Percentiles rank a stretch among this genome's conserved stretches.
Conservation (phyloP, 2,329 filamentous ascomycete genomes). For the Paraphoma chrysanthemicola region DNA sequence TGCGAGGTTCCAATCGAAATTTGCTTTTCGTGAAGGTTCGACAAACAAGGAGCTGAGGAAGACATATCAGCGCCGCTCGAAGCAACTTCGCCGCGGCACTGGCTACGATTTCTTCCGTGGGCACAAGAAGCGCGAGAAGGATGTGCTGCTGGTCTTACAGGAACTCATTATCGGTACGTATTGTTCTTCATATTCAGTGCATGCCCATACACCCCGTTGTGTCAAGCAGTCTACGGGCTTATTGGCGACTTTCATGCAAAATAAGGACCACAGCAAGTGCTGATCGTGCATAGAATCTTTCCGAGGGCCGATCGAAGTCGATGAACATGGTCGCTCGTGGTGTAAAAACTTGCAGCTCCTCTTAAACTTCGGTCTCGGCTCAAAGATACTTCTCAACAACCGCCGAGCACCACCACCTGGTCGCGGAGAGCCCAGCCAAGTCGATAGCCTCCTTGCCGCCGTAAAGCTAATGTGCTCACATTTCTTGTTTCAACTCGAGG, state of each 20-base stretch:
- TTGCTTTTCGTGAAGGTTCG: conserved; percentile 41
- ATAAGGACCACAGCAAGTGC: neutral
- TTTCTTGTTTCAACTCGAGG: conserved; percentile 33
- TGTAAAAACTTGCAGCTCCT: conserved; percentile 46
- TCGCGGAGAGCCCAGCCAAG: conserved; percentile 4
- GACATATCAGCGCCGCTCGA: conserved; percentile 43
- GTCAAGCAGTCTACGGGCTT: no score
- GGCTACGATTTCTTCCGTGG: conserved; percentile 28
- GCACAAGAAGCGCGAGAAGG: conserved; percentile 31
- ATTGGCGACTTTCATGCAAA: neutral
- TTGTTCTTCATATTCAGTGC: neutral
- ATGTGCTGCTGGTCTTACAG: conserved; percentile 48
- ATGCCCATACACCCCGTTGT: no score
- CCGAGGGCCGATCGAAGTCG: conserved; percentile 17
- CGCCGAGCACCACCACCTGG: conserved; percentile 23
- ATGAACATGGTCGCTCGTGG: conserved; percentile 26
- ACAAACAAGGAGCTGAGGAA: conserved; percentile 42
- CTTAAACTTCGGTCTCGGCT: conserved; percentile 37
- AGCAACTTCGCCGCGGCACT: conserved; percentile 25
- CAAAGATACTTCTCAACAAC: conserved; percentile 33
- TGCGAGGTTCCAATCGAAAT: conserved; percentile 50
- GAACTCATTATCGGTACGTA: conserved; percentile 55
- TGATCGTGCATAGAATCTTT: conserved; percentile 37
- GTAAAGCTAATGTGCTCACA: conserved; percentile 44
- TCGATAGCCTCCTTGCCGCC: conserved; percentile 30